Evolutionary conservation across 2,329 filamentous ascomycete species (phyloP), one percentile per base, ranked within the genome.

Genomic region (Trichoderma arundinaceum): DNA sequence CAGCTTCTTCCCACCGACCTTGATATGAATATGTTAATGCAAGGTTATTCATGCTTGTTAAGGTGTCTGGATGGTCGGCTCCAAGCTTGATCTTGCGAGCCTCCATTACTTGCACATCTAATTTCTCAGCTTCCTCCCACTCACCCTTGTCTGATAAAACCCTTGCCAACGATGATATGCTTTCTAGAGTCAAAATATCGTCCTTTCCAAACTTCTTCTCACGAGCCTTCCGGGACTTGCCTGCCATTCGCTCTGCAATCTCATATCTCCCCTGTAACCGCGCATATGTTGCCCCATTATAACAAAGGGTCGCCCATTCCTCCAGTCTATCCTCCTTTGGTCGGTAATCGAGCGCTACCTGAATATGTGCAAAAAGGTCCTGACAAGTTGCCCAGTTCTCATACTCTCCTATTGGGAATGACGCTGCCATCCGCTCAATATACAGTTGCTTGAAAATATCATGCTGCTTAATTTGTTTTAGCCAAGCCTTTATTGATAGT

Each of bases 321-420:
- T 49, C 41, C 19, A 41, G 2, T 19, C 5, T 28, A 22, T 43
- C 33, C 6, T 5, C 44, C 8, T 46, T 49, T 13, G 63, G 63
- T 43, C 2, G 7, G 15, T 60, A 59, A 17, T 22, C 13, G 32
- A 51, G 15, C 32, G 63, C 63, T 15, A 4, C 13, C 28, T 32
- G 19, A 32, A 49, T 19, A n/a, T 49, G 46, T 1, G 22, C 19
- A 32, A 49, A 49, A 32, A 49, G 46, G 7, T 49, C 46, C 28
- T 49, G 19, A 19, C 46, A 49, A 4, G 7, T n/a, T 12, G 17
- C 12, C 46, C 17, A 15, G 15, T n/a, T n/a, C n/a, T n/a, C n/a
- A n/a, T n/a, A 13, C 17, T 22, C 3, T 49, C 6, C 63, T n/a
- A n/a, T 33, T 3, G 76, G 59, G 9, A 73, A 74, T 17, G 68